Conservation (phyloP, 352 stramenopile genomes). For the Pythium coloratum region DNA sequence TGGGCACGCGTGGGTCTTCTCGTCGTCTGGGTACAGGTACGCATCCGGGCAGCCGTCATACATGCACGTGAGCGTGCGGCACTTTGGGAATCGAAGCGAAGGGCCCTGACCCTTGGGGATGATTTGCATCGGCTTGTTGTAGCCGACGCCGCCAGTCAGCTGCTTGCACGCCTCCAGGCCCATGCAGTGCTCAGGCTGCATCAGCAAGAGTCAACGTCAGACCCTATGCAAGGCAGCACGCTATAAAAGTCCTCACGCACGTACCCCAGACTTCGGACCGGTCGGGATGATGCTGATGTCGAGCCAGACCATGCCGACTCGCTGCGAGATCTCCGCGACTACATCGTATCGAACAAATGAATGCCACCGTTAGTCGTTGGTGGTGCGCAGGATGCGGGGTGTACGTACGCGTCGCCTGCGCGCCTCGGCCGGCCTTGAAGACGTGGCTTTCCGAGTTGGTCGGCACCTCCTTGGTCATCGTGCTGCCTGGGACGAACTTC, state of each 20-base stretch:
- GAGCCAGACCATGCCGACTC: constrained; percentile 16
- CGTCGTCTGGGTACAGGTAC: constrained; percentile 63
- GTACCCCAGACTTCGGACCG: constrained; percentile 18
- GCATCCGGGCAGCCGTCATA: constrained; percentile 53
- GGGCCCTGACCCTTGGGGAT: constrained; percentile 18
- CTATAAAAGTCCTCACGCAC: neutral
- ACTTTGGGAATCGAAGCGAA: constrained; percentile 32
- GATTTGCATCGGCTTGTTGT: constrained; percentile 72
- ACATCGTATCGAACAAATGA: neutral
- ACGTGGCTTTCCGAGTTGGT: constrained; percentile 14
- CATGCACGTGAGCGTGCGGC: constrained; percentile 50
- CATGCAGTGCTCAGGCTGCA: constrained; percentile 45
- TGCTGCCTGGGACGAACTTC: constrained; percentile 14
- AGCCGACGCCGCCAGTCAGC: constrained; percentile 52
- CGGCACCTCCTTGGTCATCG: constrained; percentile 23
- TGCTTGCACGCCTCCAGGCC: constrained; percentile 54
- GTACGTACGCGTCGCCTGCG: constrained; percentile 28
- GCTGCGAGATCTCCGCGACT: constrained; percentile 29
- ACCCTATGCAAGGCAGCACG: neutral
- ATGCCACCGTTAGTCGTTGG: neutral
- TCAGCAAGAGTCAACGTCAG: neutral
- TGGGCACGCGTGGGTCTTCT: constrained; percentile 53
- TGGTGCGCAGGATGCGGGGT: neutral
- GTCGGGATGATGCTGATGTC: constrained; percentile 37
- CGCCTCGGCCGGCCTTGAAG: constrained; percentile 27